Percentiles rank a stretch among this genome's conserved stretches.
Conservation (phyloP, 768 basidiomycete genomes). For the Boletus rubescentipes region DNA sequence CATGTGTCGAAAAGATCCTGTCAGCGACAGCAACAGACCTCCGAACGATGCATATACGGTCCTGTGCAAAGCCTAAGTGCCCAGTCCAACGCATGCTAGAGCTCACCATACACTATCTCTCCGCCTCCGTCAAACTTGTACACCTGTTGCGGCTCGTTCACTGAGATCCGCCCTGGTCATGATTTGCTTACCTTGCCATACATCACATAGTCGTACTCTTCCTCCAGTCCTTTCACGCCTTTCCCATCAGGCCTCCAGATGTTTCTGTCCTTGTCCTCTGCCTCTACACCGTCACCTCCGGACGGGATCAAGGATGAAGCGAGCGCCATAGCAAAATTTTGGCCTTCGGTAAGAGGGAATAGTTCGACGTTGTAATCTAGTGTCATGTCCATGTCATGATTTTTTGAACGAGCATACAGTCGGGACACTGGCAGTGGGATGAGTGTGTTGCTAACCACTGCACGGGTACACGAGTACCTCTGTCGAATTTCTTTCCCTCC, state of each 20-base stretch:
- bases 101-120: conserved; percentile 69
- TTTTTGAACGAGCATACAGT: conserved; percentile 84
- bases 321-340: conserved; percentile 82
- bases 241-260: conserved; percentile 87
- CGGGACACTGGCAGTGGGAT: conserved; percentile 69
- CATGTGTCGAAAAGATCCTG: conserved; percentile 91
- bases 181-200: conserved; percentile 77
- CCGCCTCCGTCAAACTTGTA: conserved; percentile 94
- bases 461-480: conserved; percentile 59
- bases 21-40: conserved; percentile 90
- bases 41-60: conserved; percentile 97
- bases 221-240: conserved; percentile 78
- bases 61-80: conserved; percentile 40
- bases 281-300: conserved; percentile 53
- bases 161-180: not conserved
- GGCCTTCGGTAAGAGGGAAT: conserved; percentile 65
- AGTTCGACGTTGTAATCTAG: conserved; percentile 95
- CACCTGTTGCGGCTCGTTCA: conserved; percentile 51
- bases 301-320: conserved; percentile 71
- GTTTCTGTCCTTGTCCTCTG: conserved; percentile 71
- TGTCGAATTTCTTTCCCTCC: conserved; percentile 96
- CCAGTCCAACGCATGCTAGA: not conserved
- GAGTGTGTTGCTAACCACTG: not conserved
- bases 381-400: conserved; percentile 89
- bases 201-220: conserved; percentile 99